Evolutionary conservation across 176 grass and related monocot genomes (phyloP), one percentile per base, ranked within the genome.

Genomic region (Pontederia paniculata): DNA sequence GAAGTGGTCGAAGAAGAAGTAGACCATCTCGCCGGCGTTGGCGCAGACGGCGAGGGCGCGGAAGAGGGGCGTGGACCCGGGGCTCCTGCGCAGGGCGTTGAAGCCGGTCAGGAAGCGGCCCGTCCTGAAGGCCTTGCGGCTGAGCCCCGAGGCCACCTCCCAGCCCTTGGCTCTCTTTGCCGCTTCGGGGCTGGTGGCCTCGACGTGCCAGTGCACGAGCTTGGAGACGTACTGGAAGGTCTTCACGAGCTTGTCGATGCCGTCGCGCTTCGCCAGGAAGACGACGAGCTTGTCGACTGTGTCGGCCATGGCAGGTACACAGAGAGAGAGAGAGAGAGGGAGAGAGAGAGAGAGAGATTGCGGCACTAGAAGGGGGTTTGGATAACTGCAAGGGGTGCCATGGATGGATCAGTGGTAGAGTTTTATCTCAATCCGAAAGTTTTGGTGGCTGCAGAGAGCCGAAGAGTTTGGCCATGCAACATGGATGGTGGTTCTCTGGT

Each of bases 201-300:
- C 86, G 9, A 68, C 65, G 12, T 80, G 77, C 93, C 93, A 88
- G 75, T 88, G 75, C 45, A 63, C 77, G 8, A 98, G 83, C 77
- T 98, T 98, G 10, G 93, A 88, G 56, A 98, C 93, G 68, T 98
- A 98, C 70, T 98, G 93, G 83, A 88, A 88, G 65, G 93, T 98
- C 78, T 98, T 98, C 7, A 98, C 93, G n/a, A 98, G 83, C 83
- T 98, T 98, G 80, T 91, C 93, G 49, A 98, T 75, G 75, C 93
- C 93, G 12, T 98, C 93, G 55, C 86, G 80, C 72, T 98, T 98
- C 22, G 93, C 93, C 21, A 98, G 86, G 83, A 98, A 98, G 69
- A 91, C 66, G 77, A 98, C 86, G 1, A 98, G 86, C 80, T 88
- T 98, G 87, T 98, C 93, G 42, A 91, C 57, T 28, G 83, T 84